These are phyloP conservation scores for Harringtonia aguacate DNA, from an alignment of 2,329 filamentous ascomycete genomes.

Conservation along the genomic window DNA sequence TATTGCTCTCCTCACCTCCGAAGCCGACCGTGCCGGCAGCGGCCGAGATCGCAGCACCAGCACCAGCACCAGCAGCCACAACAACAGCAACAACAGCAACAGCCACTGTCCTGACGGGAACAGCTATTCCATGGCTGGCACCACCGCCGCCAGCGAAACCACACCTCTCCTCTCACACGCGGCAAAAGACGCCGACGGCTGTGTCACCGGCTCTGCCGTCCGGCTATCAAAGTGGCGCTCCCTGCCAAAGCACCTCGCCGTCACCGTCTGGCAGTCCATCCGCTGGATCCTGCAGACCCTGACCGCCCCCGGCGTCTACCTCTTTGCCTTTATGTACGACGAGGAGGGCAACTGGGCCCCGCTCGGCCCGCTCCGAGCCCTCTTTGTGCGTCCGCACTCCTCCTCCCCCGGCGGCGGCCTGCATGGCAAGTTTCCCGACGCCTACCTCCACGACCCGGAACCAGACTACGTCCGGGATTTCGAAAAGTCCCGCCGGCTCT, in stretches of 20 bases:
- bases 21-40: slow-evolving; percentile 25
- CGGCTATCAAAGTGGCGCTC: slow-evolving; percentile 38
- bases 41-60: slow-evolving; percentile 20
- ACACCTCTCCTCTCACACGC: slow-evolving; percentile 47
- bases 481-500: no score
- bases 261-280: slow-evolving; percentile 63
- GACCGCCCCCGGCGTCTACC: slow-evolving; percentile 68
- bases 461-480: no score
- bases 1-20: slow-evolving; percentile 34
- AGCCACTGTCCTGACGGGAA: slow-evolving; percentile 19
- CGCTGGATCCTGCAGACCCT: slow-evolving; percentile 71
- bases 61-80: slow-evolving; percentile 21
- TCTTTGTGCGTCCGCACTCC: slow-evolving; percentile 32
- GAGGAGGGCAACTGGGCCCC: slow-evolving; percentile 69
- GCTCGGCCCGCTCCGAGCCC: slow-evolving; percentile 56
- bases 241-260: slow-evolving; percentile 59
- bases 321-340: slow-evolving; percentile 73
- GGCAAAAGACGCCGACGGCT: slow-evolving; percentile 13
- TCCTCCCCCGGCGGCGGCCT: neutral
- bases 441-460: neutral
- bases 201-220: neutral
- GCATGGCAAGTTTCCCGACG: neutral
- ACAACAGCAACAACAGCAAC: slow-evolving; percentile 14
- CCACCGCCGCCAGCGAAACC: slow-evolving; percentile 40
- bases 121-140: neutral